Evolutionary conservation across 2,329 filamentous ascomycete species (phyloP).

Genomic region (Calonectria pauciramosa): DNA sequence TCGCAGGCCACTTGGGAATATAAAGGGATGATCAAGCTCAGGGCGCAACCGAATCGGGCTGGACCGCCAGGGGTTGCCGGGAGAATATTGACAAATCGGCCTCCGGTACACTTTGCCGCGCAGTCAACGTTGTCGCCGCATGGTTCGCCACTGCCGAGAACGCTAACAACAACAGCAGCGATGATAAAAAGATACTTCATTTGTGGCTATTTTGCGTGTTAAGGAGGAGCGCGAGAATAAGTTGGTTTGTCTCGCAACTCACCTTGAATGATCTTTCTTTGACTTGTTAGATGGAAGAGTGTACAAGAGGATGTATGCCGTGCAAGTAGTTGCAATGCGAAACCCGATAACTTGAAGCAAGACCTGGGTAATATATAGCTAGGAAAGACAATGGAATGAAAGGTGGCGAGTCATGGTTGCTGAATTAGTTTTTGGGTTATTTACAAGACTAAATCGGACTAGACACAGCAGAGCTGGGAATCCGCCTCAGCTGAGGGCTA

Average conservation of each 20-base stretch:
- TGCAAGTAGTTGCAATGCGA: neutral
- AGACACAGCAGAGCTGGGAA: neutral
- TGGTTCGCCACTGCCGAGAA: neutral
- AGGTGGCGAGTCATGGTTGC: neutral
- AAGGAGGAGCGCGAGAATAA: neutral
- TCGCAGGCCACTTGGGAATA: neutral
- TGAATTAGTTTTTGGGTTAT: neutral
- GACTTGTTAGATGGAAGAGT: neutral
- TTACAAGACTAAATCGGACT: neutral
- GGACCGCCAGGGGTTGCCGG: neutral
- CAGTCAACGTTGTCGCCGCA: neutral
- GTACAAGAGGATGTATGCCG: neutral
- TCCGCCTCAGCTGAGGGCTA: neutral
- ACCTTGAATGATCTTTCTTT: neutral
- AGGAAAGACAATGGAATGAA: neutral
- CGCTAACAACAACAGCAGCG: neutral
- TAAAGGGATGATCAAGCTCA: neutral
- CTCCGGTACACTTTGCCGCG: neutral
- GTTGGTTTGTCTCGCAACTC: neutral
- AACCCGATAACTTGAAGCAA: neutral
- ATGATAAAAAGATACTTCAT: neutral
- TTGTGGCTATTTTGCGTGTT: neutral
- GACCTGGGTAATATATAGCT: neutral
- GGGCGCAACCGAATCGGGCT: neutral
- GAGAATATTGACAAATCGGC: neutral